Evolutionary conservation across 495 filamentous ascomycete genomes (phyloP).

Genomic region (Penicillium arizonense): DNA sequence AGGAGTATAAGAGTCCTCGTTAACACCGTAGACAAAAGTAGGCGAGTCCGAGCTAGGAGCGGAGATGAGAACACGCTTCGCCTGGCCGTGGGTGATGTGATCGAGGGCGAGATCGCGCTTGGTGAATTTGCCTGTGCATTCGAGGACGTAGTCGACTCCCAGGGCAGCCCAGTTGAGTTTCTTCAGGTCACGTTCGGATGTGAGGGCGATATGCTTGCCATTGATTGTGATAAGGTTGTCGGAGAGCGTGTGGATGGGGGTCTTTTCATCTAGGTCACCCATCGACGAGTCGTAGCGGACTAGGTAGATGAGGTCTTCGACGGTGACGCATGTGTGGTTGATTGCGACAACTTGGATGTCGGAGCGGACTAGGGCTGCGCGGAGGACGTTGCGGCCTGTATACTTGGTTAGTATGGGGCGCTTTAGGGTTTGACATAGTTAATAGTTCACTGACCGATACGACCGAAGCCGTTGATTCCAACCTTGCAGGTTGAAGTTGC

Average conservation of each 20-base stretch:
- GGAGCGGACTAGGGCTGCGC: conserved; percentile 28
- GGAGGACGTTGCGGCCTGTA: conserved; percentile 36
- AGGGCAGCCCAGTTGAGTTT: conserved; percentile 32
- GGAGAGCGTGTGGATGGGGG: conserved; percentile 25
- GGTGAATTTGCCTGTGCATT: conserved; percentile 39
- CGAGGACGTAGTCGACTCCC: conserved; percentile 34
- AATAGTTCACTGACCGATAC: conserved; percentile 22
- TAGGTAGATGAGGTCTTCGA: conserved; percentile 37
- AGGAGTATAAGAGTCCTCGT: conserved; percentile 25
- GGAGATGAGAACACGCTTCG: conserved; percentile 36
- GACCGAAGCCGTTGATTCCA: conserved; percentile 37
- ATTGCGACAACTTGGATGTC: conserved; percentile 35
- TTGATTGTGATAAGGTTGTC: conserved; percentile 28
- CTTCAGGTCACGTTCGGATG: conserved; percentile 34
- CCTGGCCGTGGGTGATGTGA: conserved; percentile 29
- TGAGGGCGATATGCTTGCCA: conserved; percentile 26
- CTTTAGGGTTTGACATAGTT: neutral
- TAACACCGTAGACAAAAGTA: conserved; percentile 37
- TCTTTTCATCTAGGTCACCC: conserved; percentile 27
- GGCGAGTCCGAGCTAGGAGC: conserved; percentile 35
- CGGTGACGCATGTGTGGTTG: conserved; percentile 34
- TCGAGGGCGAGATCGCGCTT: conserved; percentile 31
- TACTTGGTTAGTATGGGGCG: neutral
- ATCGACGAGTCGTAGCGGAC: conserved; percentile 39
- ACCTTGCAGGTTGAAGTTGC: conserved; percentile 20